Percentiles rank a stretch among this genome's conserved stretches.
Conservation (phyloP, 2,329 filamentous ascomycete genomes). For the Fusarium irregulare region DNA sequence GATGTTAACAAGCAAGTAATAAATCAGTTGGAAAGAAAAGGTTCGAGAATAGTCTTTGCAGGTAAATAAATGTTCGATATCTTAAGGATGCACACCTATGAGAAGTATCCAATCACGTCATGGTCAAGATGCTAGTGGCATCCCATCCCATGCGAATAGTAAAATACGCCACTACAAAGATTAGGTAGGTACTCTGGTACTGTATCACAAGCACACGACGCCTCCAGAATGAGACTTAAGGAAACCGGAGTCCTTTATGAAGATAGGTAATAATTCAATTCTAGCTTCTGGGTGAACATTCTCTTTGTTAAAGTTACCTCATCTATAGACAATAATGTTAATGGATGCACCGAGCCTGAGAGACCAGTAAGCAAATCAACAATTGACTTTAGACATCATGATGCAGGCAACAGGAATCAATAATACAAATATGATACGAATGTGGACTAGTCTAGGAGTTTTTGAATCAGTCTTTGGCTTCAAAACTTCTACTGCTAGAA, state of each 20-base stretch:
- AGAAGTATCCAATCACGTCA: slow-evolving; percentile 44
- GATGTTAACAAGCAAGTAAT: slow-evolving; percentile 1
- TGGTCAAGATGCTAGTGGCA: slow-evolving; percentile 37
- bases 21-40: neutral
- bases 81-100: slow-evolving; percentile 15
- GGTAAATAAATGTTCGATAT: slow-evolving; percentile 8
- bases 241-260: neutral
- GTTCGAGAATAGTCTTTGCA: slow-evolving; percentile 4
- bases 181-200: neutral
- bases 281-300: neutral
- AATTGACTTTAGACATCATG: neutral
- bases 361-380: neutral
- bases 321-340: neutral
- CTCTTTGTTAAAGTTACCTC: neutral
- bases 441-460: neutral
- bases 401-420: neutral
- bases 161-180: slow-evolving; percentile 29
- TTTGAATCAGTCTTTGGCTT: neutral
- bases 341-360: neutral
- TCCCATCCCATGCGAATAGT: neutral
- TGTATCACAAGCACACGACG: neutral
- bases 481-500: neutral
- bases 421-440: neutral
- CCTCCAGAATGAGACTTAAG: neutral
- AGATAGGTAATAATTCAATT: neutral